Evolutionary conservation across 345 rosid genomes (phyloP), one percentile per base, ranked within the genome.

Genomic region (Eucalyptus curtisii): DNA sequence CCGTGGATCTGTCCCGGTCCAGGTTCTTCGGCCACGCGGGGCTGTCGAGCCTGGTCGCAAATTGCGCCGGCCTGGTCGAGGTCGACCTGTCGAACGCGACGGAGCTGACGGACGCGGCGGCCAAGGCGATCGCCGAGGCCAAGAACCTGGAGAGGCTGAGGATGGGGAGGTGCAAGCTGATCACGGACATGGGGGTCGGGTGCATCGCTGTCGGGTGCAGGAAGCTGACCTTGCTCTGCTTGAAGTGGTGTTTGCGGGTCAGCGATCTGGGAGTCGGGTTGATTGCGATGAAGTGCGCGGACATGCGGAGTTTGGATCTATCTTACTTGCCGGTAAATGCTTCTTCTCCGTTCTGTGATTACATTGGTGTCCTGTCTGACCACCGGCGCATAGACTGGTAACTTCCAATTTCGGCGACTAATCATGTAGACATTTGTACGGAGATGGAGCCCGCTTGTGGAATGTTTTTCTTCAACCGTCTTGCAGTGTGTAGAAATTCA

Each of bases 181-280:
- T 95, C 59, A 94, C 95, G 22, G 96, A 95, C 92, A 91, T 95
- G 93, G 97, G 97, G 37, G 87, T 95, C 66, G 96, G 96, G 33
- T 95, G 95, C 82, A 89, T 93, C 49, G 96, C 97, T 5, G 97
- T 94, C 87, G 96, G 96, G 57, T 95, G 96, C 82, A 89, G 90
- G 90, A 95, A 93, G 89, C 86, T 95, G 94, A 95, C 52, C 88
- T 88, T 92, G 90, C 87, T 96, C 88, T 88, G 94, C 94, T 90
- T 95, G 92, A 96, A 95, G 86, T 96, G 96, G 98, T 95, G 98
- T 88, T 88, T 94, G 80, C 93, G 96, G 17, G 94, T 95, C 81
- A 93, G 94, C 52, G 96, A 96, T 93, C 90, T 93, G 85, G 96
- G 98, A 52, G 93, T 95, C 84, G 95, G 92, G 33, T 92, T 95